Base-by-base conservation (phyloP, 495 filamentous ascomycete genomes). In the Penicillium steckii region DNA sequence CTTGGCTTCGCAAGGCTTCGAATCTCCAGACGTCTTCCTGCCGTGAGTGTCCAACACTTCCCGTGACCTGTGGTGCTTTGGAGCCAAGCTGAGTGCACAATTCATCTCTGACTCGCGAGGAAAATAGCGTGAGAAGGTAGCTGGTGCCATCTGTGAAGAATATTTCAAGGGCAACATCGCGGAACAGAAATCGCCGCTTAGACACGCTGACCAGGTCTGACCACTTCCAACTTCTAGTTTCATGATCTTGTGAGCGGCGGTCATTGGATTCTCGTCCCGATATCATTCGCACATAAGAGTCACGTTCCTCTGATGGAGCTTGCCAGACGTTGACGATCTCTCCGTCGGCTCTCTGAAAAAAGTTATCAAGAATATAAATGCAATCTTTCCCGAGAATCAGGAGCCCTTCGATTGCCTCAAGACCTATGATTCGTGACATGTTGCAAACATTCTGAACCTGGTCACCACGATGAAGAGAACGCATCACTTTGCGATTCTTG, bases 71-170 rank as follows among this genome's bases (percentile, higher is more conserved):
- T 3, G 90, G 89, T 17, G 91, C 90, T 64, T 91, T 91, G 42
- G 73, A 73, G 7, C 83, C 77, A 29, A 98, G 80, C 50, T 84
- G 87, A 18, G 77, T 76, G 58, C 86, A 89, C 9, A 98, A 75
- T 35, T 88, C 87, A 67, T 97, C 89, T 61, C 95, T 81, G 52
- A 83, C 77, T 30, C 72, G 65, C 1, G 85, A 76, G 27, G 87
- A 88, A 37, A 88, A 86, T 2, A 90, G 85, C 0, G 91, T 96
- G 25, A 98, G 69, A 22, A 98, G 78, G 66, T 96, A 98, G 70
- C 95, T 98, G 38, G 89, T 85, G 9, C 94, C 94, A 72, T 98
- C 95, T 0, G 90, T 87, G 65, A 98, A 98, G 75, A 98, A 98
- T 2, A 97, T 79, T 64, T 98, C 94, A 24, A 97, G 83, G 0